Conservation (phyloP, 352 stramenopile species). For the Globisporangium perplexum region DNA sequence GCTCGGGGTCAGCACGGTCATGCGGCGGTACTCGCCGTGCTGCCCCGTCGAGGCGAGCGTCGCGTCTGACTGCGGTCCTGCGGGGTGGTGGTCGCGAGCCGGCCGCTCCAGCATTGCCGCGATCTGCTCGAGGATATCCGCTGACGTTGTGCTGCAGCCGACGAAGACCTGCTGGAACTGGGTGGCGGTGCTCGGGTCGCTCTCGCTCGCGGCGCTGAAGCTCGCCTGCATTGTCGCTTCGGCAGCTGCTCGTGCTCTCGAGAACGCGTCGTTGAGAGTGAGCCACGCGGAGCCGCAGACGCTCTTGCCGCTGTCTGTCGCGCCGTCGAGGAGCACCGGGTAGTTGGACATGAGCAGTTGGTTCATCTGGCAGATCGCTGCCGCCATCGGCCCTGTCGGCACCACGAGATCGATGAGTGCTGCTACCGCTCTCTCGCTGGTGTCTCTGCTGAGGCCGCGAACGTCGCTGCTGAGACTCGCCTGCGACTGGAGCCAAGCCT, state of each 20-base stretch:
- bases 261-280: constrained; percentile 26
- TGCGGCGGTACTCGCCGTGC: not conserved
- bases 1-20: not conserved
- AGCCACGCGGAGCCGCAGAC: constrained; percentile 25
- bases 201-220: not conserved
- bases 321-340: constrained; percentile 29
- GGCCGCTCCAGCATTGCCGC: constrained; percentile 7
- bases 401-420: constrained; percentile 20
- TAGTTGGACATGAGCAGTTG: constrained; percentile 40
- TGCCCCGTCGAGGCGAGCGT: not conserved
- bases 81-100: not conserved
- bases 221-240: constrained; percentile 2
- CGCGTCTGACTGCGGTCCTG: not conserved
- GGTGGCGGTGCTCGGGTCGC: not conserved
- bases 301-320: constrained; percentile 46
- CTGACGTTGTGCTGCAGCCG: constrained; percentile 5
- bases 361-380: constrained; percentile 37
- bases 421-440: not conserved
- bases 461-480: constrained; percentile 9
- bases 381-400: constrained; percentile 26
- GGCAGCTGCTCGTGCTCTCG: constrained; percentile 18
- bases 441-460: not conserved
- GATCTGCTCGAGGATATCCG: constrained; percentile 10
- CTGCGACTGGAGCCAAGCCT: constrained; percentile 30
- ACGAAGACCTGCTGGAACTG: constrained; percentile 12